Conservation (phyloP, 192 early-diverging fungal genomes). For the Coemansia javaensis region DNA sequence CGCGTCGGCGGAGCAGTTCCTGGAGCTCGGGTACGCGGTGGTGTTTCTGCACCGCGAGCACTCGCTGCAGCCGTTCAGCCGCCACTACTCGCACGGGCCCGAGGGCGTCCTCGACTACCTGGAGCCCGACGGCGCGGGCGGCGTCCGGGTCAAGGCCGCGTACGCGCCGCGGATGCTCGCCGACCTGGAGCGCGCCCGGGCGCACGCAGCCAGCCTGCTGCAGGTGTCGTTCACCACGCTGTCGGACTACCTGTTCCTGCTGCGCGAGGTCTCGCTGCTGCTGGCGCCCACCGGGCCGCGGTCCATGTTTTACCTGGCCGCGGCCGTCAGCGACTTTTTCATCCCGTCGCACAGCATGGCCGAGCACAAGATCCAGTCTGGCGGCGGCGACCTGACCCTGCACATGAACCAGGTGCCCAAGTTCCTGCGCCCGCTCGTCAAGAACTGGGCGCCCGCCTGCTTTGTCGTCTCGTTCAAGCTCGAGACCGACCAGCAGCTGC, state of each 20-base stretch:
- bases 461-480: conserved; percentile 98
- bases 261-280: conserved; percentile 67
- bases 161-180: conserved; percentile 63
- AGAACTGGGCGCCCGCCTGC: conserved; percentile 80
- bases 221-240: conserved; percentile 86
- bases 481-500: conserved; percentile 82
- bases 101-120: conserved; percentile 84
- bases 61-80: conserved; percentile 84
- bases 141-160: conserved; percentile 59
- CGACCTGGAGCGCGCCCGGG: conserved; percentile 63
- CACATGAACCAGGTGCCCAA: conserved; percentile 97
- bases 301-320: conserved; percentile 94
- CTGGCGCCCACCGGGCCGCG: conserved; percentile 61
- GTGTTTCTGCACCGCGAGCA: conserved; percentile 95
- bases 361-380: conserved; percentile 97
- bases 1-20: conserved; percentile 91
- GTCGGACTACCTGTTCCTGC: conserved; percentile 85
- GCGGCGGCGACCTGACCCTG: conserved; percentile 76
- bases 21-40: conserved; percentile 85
- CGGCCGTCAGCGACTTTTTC: conserved; percentile 98
- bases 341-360: conserved; percentile 90
- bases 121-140: conserved; percentile 55
- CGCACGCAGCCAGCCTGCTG: conserved; percentile 63
- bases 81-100: conserved; percentile 80
- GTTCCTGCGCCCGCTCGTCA: conserved; percentile 88